Evolutionary conservation across 2,329 filamentous ascomycete species (phyloP).

Genomic region (Myotisia sp.): DNA sequence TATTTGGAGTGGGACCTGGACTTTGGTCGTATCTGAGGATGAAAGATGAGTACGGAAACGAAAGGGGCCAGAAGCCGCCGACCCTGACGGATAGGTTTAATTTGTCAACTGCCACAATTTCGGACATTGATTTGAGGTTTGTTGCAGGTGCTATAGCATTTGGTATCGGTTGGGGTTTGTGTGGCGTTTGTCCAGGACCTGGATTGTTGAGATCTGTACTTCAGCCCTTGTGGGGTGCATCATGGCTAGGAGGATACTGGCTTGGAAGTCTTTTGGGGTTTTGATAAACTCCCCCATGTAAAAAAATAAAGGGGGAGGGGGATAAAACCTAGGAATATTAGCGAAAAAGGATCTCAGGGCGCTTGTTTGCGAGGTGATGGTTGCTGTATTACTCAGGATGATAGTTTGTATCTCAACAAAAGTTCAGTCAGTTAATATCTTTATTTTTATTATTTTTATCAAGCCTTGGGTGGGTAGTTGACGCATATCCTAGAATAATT

Average conservation of each 20-base stretch:
- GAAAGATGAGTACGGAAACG: conserved; percentile 17
- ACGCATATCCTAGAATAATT: too few relatives aligned
- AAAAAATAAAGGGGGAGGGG: too few relatives aligned
- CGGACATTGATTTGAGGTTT: conserved; percentile 37
- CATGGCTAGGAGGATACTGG: conserved; percentile 36
- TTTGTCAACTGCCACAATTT: conserved; percentile 32
- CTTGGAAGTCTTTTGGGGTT: conserved; percentile 25
- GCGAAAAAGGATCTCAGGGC: too few relatives aligned
- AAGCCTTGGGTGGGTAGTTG: too few relatives aligned
- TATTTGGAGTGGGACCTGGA: conserved; percentile 37
- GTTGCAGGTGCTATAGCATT: conserved; percentile 35
- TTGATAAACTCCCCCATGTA: too few relatives aligned
- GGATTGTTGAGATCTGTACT: conserved; percentile 33
- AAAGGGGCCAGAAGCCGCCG: conserved; percentile 24
- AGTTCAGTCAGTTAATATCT: too few relatives aligned
- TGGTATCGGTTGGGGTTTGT: conserved; percentile 39
- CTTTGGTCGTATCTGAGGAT: conserved; percentile 22
- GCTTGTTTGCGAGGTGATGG: too few relatives aligned
- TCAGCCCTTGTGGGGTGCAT: conserved; percentile 35
- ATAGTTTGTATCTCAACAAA: too few relatives aligned
- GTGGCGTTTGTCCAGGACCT: conserved; percentile 39
- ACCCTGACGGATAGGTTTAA: conserved; percentile 29
- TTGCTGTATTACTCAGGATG: too few relatives aligned
- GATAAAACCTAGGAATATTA: too few relatives aligned
- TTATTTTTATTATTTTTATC: too few relatives aligned